Conservation (phyloP, 2,329 filamentous ascomycete species). For the Colletotrichum salicis region DNA sequence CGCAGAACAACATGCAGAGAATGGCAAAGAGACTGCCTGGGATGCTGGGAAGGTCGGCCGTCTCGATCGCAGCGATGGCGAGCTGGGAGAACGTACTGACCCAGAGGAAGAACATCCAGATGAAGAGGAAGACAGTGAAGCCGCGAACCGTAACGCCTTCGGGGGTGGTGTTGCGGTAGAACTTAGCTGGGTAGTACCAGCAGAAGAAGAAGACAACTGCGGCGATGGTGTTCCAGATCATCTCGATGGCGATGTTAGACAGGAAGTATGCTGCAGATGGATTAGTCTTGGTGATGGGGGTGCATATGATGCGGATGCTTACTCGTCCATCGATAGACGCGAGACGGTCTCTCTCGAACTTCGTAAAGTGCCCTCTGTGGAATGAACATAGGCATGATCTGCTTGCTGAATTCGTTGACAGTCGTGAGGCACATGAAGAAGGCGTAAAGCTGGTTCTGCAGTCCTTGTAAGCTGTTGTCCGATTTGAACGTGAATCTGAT, state of each 20-base stretch:
- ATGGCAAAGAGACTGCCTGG: conserved; percentile 31
- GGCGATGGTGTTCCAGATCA: conserved; percentile 76
- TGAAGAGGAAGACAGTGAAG: conserved; percentile 35
- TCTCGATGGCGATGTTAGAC: conserved; percentile 68
- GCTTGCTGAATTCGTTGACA: conserved; percentile 70
- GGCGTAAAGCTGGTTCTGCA: conserved; percentile 75
- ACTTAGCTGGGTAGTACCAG: conserved; percentile 77
- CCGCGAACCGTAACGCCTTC: conserved; percentile 30
- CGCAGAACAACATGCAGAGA: conserved; percentile 37
- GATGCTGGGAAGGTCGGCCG: conserved; percentile 33
- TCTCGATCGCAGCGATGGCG: conserved; percentile 33
- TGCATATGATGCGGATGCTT: neutral
- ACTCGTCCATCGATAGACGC: conserved; percentile 60
- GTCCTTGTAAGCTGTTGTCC: conserved; percentile 67
- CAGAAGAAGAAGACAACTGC: conserved; percentile 72
- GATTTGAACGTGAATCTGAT: conserved; percentile 74
- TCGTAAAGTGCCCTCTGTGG: conserved; percentile 75
- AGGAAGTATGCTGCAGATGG: conserved; percentile 21
- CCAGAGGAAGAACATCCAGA: conserved; percentile 37
- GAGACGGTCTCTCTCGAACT: conserved; percentile 73
- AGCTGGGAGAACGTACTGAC: conserved; percentile 36
- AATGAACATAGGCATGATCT: conserved; percentile 78
- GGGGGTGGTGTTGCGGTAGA: conserved; percentile 65
- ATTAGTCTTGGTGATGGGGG: neutral
- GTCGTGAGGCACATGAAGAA: conserved; percentile 78